Base-by-base conservation (phyloP, 768 basidiomycete species). In the Clathrus columnatus region DNA sequence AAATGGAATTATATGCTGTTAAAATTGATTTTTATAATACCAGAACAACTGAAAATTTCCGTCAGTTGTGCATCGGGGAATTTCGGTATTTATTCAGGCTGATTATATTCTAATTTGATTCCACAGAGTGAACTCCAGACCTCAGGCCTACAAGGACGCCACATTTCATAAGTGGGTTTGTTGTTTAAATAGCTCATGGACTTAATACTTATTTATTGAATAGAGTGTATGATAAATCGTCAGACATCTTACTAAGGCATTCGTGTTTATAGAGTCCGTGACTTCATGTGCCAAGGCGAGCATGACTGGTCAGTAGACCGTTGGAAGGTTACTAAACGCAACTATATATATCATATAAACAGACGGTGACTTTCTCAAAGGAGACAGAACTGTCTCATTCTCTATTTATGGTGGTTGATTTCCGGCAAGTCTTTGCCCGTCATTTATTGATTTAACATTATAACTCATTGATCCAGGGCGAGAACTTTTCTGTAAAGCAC, bases 21-120 rank as follows among this genome's bases (percentile, higher is more conserved):
- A 84, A 95, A 53, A n/a, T n/a, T n/a, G n/a, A n/a, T n/a, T n/a
- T n/a, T n/a, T n/a, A n/a, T n/a, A n/a, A n/a, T n/a, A n/a, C n/a
- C n/a, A 96, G 94, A 65, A 98, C 95, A 2, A 92, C 93, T 7
- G 95, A 99, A 71, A 99, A 98, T 73, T 98, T 98, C 65, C 77
- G 96, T 58, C 95, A 98, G 64, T 74, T 98, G 26, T 98, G 95
- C 66, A 97, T 94, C 1, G 96, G 96, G 17, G 95, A 98, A 72
- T 89, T 82, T 70, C 80, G 91, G 89, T 93, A 64, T 50, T 43
- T 41, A 0, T 17, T 18, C 23, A 7, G 2, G 23, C n/a, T 28
- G 20, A 29, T 28, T 27, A 24, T 7, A 32, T 18, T 16, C 23
- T n/a, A n/a, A n/a, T 21, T n/a, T 44, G 11, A 16, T 24, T 14